Conservation (phyloP, 257 asterid genomes). For the Capsicum chinense region DNA sequence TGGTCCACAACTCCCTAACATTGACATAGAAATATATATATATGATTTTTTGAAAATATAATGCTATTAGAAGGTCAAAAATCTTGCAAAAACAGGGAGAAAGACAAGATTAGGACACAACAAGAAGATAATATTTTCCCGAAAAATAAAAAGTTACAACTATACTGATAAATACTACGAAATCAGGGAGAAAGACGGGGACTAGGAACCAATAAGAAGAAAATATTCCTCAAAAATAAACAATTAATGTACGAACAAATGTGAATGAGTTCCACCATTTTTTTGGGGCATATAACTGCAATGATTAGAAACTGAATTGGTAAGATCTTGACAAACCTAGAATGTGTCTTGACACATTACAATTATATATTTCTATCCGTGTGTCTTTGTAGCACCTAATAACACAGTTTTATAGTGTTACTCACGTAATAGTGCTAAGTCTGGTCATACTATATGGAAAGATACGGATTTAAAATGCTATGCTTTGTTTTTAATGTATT, state of each 20-base stretch:
- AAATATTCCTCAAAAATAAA: slow-evolving; percentile 6
- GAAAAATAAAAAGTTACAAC: not conserved
- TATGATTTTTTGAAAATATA: not conserved
- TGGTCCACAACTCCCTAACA: not conserved
- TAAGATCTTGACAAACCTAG: not conserved
- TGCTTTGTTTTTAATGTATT: too few relatives aligned
- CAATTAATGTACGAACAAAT: not conserved
- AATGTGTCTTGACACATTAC: too few relatives aligned
- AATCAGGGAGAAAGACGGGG: not conserved
- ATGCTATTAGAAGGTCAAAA: not conserved
- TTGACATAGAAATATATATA: not conserved
- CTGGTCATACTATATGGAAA: too few relatives aligned
- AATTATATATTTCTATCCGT: too few relatives aligned
- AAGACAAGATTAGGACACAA: not conserved
- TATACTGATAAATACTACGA: not conserved
- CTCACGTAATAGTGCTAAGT: too few relatives aligned
- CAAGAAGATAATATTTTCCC: not conserved
- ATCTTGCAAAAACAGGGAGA: not conserved
- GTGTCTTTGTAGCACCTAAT: too few relatives aligned
- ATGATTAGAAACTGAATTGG: not conserved
- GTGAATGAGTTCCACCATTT: not conserved
- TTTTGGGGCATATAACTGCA: slow-evolving; percentile 19
- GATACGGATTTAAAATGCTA: too few relatives aligned
- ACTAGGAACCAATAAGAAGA: slow-evolving; percentile 7
- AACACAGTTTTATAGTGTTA: too few relatives aligned